Evolutionary conservation across 2,329 filamentous ascomycete species (phyloP), one percentile per base, ranked within the genome.

Genomic region (Cadophora luteo-olivacea): DNA sequence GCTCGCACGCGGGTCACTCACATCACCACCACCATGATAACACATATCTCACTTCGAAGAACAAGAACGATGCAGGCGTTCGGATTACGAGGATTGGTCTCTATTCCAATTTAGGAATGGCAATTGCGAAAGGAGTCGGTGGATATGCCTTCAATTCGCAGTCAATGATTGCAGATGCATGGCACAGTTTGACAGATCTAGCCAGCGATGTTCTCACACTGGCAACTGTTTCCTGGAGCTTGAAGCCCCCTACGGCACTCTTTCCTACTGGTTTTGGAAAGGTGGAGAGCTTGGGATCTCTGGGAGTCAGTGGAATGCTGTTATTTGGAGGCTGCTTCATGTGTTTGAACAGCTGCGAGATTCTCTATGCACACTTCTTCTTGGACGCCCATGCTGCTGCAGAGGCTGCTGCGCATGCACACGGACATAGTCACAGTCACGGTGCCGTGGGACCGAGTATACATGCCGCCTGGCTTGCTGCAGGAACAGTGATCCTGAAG

Each of bases 201-300:
- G 93, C 97, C 69, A 97, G 94, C 64, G 96, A 99, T 80, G 86
- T 99, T 75, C 89, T 97, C 79, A 99, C 96, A 0, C 86, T 99
- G 24, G 92, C 93, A 19, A 99, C 96, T 11, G 94, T 99, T 58
- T 95, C 94, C 24, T 97, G 92, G 89, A 97, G 94, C 69, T 82
- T 98, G 69, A 93, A 92, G 75, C 91, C 93, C 6, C 94, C 96
- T 0, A 93, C 92, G 12, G 86, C 91, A 65, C 87, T 87, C 51
- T 99, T 97, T 78, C 96, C 96, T 1, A 89, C 90, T 75, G 96
- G 96, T 1, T 99, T 97, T 78, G 96, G 96, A 78, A 99, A 99
- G 83, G 88, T 99, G n/a, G 96, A 99, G 84, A 97, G 94, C 76
- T 82, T 99, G 77, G 96, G 96, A 24, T 96, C 94, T 25, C 83